A percentile compares a stretch with the other conserved stretches of the same genome.
Conservation (phyloP, 23 red algal species). For the Agarophyton chilense region DNA sequence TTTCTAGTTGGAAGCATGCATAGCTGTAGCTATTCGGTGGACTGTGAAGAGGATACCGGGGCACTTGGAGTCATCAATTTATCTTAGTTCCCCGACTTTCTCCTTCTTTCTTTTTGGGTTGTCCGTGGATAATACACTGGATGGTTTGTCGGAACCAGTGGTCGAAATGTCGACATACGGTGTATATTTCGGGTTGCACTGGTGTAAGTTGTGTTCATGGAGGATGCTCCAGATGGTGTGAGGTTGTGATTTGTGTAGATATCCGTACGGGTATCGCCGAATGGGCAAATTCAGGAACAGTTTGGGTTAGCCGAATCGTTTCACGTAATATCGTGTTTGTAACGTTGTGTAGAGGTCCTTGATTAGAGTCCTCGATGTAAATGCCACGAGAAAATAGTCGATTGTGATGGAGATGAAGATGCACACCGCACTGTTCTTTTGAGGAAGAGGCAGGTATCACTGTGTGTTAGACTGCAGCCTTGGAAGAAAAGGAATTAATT, state of each 20-base stretch:
- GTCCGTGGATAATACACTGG: background rate
- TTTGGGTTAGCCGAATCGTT: background rate
- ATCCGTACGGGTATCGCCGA: background rate
- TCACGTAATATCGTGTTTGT: background rate
- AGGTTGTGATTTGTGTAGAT: background rate
- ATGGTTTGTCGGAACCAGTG: background rate
- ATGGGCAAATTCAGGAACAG: conserved; percentile 1
- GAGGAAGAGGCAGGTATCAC: conserved; percentile 3
- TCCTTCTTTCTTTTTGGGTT: background rate
- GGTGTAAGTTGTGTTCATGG: too few species aligned
- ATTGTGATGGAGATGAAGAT: background rate
- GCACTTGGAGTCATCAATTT: background rate
- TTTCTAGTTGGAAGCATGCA: background rate
- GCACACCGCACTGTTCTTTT: background rate
- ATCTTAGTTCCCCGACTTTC: background rate
- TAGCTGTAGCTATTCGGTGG: background rate
- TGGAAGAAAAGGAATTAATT: background rate
- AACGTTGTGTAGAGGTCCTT: background rate
- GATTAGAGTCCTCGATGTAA: background rate
- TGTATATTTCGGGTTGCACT: background rate
- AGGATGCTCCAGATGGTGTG: background rate
- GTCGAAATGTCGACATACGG: background rate
- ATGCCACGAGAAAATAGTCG: conserved; percentile 8
- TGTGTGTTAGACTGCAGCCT: background rate
- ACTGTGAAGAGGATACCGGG: background rate